Conservation (phyloP, 2,329 filamentous ascomycete species). For the Trichoderma polysporum region DNA sequence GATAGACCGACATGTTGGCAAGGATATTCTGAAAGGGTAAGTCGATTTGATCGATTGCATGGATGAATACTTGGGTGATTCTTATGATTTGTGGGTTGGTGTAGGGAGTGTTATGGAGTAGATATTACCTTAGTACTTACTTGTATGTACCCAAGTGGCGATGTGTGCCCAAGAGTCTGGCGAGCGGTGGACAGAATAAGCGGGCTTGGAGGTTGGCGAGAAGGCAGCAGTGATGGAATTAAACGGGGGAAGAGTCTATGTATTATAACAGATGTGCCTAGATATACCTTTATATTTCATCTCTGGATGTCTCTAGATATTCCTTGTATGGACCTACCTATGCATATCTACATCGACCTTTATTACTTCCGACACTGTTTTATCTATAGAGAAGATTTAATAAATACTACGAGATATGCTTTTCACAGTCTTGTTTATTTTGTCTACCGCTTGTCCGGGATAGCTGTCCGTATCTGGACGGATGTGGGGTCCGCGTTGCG, state of each 20-base stretch:
- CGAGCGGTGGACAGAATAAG: background rate
- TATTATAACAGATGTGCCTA: too few species aligned
- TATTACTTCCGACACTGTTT: too few species aligned
- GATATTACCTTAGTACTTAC: background rate
- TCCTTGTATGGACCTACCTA: too few species aligned
- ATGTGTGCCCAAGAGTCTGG: constrained; percentile 6
- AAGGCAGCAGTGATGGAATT: too few species aligned
- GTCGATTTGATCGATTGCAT: background rate
- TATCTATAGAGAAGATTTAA: background rate
- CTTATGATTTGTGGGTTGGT: background rate
- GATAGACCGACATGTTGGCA: too few species aligned
- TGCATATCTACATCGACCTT: too few species aligned
- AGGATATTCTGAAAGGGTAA: background rate
- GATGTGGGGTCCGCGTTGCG: background rate
- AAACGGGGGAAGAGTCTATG: too few species aligned
- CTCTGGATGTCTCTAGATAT: too few species aligned
- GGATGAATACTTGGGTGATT: background rate
- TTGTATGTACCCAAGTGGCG: constrained; percentile 11
- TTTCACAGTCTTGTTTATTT: background rate
- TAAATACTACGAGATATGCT: background rate
- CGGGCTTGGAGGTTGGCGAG: background rate
- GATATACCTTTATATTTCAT: too few species aligned
- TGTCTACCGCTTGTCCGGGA: background rate
- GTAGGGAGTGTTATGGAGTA: background rate
- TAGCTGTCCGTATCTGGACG: background rate